Percentiles rank a stretch among this genome's conserved stretches.
Evolutionary conservation across 2,329 filamentous ascomycete species (phyloP).

Genomic region (Clarireedia paspali): DNA sequence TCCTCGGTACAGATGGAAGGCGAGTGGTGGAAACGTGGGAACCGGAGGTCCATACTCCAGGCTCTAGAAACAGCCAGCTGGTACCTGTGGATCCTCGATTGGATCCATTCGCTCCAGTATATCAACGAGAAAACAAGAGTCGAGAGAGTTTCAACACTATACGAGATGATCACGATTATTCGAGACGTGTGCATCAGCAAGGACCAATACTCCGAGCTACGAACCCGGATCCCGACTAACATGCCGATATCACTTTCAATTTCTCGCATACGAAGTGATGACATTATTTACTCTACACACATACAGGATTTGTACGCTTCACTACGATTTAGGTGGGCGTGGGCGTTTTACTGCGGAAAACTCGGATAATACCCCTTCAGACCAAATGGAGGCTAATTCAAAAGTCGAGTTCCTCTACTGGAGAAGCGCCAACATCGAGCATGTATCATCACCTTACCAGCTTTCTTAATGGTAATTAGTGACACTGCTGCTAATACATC

Average conservation of each 20-base stretch:
- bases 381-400: not conserved
- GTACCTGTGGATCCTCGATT: conserved; percentile 56
- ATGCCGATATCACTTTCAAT: conserved; percentile 11
- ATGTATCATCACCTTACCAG: not conserved
- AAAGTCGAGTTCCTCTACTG: not conserved
- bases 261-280: conserved; percentile 6
- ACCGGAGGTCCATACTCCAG: conserved; percentile 12
- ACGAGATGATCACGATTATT: conserved; percentile 59
- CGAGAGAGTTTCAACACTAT: conserved; percentile 57
- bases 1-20: conserved; percentile 29
- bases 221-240: conserved; percentile 43
- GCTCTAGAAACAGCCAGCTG: conserved; percentile 42
- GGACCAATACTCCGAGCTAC: conserved; percentile 48
- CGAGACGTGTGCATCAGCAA: conserved; percentile 41
- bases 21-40: conserved; percentile 29
- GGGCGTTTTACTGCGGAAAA: conserved; percentile 7
- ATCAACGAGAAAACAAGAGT: conserved; percentile 47
- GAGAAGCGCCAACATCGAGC: not conserved
- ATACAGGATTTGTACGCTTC: conserved; percentile 10
- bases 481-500: not conserved
- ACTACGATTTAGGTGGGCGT: conserved; percentile 7
- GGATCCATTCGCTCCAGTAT: conserved; percentile 52
- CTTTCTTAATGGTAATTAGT: not conserved
- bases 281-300: not conserved
- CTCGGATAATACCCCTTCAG: conserved; percentile 5